Evolutionary conservation across 257 asterid species (phyloP).

Genomic region (Solanum tarapatanum): DNA sequence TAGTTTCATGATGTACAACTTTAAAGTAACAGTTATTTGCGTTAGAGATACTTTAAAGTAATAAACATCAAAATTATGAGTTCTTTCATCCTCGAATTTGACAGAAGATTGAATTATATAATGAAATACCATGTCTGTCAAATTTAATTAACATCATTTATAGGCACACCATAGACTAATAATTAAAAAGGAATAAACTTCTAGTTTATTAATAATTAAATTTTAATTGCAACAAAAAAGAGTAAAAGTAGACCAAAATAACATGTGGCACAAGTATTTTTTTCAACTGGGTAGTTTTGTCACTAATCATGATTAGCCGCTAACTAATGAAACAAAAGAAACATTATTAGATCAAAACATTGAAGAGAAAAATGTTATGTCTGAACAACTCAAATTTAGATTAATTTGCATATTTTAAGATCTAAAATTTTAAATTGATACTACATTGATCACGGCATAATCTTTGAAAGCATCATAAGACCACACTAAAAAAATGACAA

Average conservation of each 20-base stretch:
- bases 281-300: not conserved
- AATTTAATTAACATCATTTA: no score
- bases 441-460: not conserved
- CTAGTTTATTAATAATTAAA: no score
- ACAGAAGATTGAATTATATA: no score
- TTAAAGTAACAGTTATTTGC: not conserved
- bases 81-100: no score
- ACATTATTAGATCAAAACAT: not conserved
- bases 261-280: not conserved
- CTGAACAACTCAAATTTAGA: not conserved
- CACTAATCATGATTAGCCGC: not conserved
- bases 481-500: not conserved
- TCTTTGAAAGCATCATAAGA: not conserved
- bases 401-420: not conserved
- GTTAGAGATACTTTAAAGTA: not conserved
- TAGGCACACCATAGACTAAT: no score
- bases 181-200: no score
- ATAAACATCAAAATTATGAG: not conserved
- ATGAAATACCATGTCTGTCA: no score
- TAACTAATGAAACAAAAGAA: not conserved
- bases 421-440: not conserved
- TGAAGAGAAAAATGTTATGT: not conserved
- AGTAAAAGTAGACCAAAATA: not conserved
- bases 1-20: not conserved
- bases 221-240: no score